Conservation (phyloP, 75 land plant genomes). For the Ceratopteris richardii region DNA sequence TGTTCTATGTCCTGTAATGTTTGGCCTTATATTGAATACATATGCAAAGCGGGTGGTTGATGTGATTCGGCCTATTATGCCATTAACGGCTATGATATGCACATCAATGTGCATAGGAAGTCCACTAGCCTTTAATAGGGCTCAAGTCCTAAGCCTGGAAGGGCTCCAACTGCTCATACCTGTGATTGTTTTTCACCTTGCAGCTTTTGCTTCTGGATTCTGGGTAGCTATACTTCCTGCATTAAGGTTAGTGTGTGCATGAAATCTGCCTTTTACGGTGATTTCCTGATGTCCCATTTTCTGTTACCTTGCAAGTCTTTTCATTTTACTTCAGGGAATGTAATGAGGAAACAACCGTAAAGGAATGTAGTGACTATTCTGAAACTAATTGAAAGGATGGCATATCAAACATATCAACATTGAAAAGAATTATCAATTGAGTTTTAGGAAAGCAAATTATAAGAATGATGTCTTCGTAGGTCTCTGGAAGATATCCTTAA, state of each 20-base stretch:
- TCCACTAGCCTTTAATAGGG: constrained; percentile 76
- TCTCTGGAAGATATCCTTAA: too few relatives aligned
- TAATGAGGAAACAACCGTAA: too few relatives aligned
- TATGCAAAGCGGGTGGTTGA: constrained; percentile 82
- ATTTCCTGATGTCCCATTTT: too few relatives aligned
- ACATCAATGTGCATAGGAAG: constrained; percentile 95
- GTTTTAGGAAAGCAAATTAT: too few relatives aligned
- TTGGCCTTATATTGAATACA: constrained; percentile 72
- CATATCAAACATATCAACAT: too few relatives aligned
- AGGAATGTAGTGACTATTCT: too few relatives aligned
- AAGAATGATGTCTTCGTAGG: too few relatives aligned
- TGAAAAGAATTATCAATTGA: too few relatives aligned
- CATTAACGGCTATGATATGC: constrained; percentile 89
- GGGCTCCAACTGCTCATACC: constrained; percentile 66
- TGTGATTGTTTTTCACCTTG: constrained; percentile 63
- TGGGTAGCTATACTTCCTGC: constrained; percentile 67
- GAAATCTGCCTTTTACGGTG: too few relatives aligned
- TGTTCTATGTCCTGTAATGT: constrained; percentile 66
- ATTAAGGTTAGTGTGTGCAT: constrained; percentile 58
- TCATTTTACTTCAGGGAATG: too few relatives aligned
- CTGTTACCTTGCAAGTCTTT: too few relatives aligned
- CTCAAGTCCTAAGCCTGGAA: constrained; percentile 52
- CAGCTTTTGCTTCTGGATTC: constrained; percentile 70
- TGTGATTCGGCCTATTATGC: constrained; percentile 74
- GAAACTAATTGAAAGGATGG: too few relatives aligned